Evolutionary conservation across 805 yeast species (phyloP).

Genomic region (Yarrowia yakushimensis): DNA sequence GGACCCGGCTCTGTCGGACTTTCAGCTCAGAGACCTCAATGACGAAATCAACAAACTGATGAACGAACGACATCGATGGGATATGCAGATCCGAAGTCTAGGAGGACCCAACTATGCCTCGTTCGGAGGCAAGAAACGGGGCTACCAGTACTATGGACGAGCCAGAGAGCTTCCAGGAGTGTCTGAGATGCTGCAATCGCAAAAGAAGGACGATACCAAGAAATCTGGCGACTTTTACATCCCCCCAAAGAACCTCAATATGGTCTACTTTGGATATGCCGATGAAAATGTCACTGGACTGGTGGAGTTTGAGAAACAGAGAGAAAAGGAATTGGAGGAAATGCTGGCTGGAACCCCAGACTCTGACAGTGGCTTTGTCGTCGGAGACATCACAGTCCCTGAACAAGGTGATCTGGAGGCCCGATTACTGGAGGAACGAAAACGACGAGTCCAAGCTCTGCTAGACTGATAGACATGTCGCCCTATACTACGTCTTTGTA

Average conservation of each 20-base stretch:
- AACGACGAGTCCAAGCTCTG: background rate
- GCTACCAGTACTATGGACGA: conserved; percentile 75
- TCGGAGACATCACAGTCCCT: conserved; percentile 4
- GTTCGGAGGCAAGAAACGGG: conserved; percentile 40
- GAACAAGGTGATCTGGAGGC: background rate
- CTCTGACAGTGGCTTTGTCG: background rate
- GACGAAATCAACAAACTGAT: conserved; percentile 66
- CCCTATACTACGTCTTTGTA: no score
- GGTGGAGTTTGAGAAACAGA: conserved; percentile 8
- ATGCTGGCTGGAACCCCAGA: background rate
- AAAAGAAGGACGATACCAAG: conserved; percentile 30
- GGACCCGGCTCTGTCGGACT: conserved; percentile 56
- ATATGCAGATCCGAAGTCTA: conserved; percentile 59
- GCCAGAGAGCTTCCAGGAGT: conserved; percentile 80
- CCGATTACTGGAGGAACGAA: conserved; percentile 2
- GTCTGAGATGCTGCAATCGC: conserved; percentile 44
- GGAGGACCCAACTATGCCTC: conserved; percentile 69
- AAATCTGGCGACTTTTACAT: conserved; percentile 26
- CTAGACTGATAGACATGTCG: background rate
- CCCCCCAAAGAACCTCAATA: conserved; percentile 30
- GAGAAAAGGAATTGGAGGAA: background rate
- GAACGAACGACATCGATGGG: conserved; percentile 75
- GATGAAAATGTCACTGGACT: conserved; percentile 30
- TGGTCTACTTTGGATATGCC: conserved; percentile 36
- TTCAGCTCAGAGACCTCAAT: conserved; percentile 66